A percentile compares a stretch with the other conserved stretches of the same genome.
These are phyloP conservation scores for Terana coerulea DNA, from an alignment of 768 basidiomycete genomes.

Conservation along the genomic window DNA sequence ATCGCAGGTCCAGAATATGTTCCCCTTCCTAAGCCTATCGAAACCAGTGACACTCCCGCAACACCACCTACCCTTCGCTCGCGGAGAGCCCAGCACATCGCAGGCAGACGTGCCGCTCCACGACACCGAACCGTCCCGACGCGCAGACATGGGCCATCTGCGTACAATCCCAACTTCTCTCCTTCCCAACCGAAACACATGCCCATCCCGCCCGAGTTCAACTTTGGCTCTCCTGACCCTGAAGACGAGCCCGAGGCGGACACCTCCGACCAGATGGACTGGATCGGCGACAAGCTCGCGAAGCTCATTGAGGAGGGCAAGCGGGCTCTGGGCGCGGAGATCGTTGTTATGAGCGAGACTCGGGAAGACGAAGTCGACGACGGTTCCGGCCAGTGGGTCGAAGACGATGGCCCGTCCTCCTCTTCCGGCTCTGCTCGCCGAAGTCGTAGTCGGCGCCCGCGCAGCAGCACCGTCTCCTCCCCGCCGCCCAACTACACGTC, in stretches of 20 bases:
- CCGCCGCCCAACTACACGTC: constrained; percentile 27
- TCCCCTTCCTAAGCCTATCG: constrained; percentile 6
- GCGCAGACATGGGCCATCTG: background rate
- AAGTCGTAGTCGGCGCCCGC: constrained; percentile 14
- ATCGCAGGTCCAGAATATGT: background rate
- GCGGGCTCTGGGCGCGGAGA: constrained; percentile 69
- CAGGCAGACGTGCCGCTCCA: constrained; percentile 32
- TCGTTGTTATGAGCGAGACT: constrained; percentile 73
- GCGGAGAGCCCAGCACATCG: constrained; percentile 33
- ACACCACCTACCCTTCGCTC: constrained; percentile 36
- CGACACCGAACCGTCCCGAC: constrained; percentile 34
- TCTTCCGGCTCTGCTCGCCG: constrained; percentile 22
- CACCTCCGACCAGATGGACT: constrained; percentile 72
- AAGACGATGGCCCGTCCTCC: constrained; percentile 31
- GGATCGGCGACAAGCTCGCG: constrained; percentile 70
- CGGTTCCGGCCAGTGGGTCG: constrained; percentile 72
- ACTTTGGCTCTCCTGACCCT: constrained; percentile 28
- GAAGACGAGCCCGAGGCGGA: constrained; percentile 33
- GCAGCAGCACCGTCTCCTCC: constrained; percentile 20
- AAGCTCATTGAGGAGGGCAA: constrained; percentile 76
- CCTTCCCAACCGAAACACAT: constrained; percentile 25
- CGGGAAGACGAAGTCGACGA: constrained; percentile 78
- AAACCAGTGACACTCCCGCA: constrained; percentile 29
- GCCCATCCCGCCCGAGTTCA: constrained; percentile 37
- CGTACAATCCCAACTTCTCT: constrained; percentile 13